These are phyloP conservation scores for Mycena citricolor DNA, from an alignment of 1,284 basidiomycete genomes.

Conservation along the genomic window DNA sequence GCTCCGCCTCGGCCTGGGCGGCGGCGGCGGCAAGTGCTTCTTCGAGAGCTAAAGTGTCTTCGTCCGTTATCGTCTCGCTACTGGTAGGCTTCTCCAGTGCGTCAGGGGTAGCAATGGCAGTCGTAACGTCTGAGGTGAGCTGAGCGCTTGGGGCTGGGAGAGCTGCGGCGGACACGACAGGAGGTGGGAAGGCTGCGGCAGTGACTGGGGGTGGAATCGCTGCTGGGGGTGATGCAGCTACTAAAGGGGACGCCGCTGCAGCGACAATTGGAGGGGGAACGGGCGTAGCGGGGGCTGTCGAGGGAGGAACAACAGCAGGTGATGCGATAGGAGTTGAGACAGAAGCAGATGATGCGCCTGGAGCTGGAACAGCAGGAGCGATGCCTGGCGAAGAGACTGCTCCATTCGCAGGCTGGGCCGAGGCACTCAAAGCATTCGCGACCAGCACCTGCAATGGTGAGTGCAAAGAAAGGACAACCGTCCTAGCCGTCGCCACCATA, in stretches of 20 bases:
- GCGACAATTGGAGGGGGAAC: slow-evolving; percentile 15
- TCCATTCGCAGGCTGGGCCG: slow-evolving; percentile 34
- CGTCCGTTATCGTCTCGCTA: slow-evolving; percentile 69
- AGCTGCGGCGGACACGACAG: slow-evolving; percentile 3
- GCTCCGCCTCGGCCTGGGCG: slow-evolving; percentile 72
- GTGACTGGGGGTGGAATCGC: slow-evolving; percentile 3
- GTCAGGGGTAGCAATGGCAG: slow-evolving; percentile 26
- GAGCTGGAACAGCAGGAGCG: no score
- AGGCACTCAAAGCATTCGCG: slow-evolving; percentile 50
- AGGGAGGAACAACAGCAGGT: slow-evolving; percentile 38
- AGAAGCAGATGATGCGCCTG: no score
- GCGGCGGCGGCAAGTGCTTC: slow-evolving; percentile 68
- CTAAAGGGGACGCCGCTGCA: slow-evolving; percentile 12
- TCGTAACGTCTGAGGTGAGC: slow-evolving; percentile 24
- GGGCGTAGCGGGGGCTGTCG: slow-evolving; percentile 43
- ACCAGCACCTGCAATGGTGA: slow-evolving; percentile 59
- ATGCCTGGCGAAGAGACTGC: no score
- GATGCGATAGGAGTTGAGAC: no score
- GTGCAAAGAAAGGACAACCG: slow-evolving; percentile 55
- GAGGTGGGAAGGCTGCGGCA: slow-evolving; percentile 20
- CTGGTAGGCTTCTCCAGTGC: slow-evolving; percentile 55
- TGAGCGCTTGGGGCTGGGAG: no score
- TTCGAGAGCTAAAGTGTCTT: slow-evolving; percentile 64
- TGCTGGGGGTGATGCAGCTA: background rate
- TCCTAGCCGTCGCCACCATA: slow-evolving; percentile 54